Base-by-base conservation (phyloP, 345 rosid species). In the Hypericum androsaemum region DNA sequence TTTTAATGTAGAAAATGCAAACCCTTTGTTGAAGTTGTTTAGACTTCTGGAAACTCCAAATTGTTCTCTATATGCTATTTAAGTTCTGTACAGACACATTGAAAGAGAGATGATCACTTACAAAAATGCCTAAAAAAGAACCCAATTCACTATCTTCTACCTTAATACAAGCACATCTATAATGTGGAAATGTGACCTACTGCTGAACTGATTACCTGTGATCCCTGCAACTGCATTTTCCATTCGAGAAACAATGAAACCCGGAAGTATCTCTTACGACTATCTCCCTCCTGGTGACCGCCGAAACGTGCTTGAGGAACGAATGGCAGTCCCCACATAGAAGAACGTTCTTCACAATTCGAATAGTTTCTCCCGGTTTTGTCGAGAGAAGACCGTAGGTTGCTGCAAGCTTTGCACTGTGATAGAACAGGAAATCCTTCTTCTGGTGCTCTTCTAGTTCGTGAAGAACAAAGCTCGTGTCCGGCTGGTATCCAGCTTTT, bases 391-490 rank as follows among this genome's bases (percentile, higher is more conserved):
- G 79, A 12, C 85, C 89, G n/a, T 77, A 90, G 10, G 92, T 75
- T 45, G 82, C 74, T 0, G 95, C 96, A 5, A 90, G 82, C 69
- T 90, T 90, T 22, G 92, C 89, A 43, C 98, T 87, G 56, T 90
- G 96, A 64, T 76, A 79, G 74, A 76, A 85, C 73, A 84, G 63
- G 79, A 86, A 90, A 39, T 62, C 72, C 71, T 79, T 75, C 72
- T 90, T 90, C 55, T 80, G 89, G 53, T 77, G 70, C 75, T 90
- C 96, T 61, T 78, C 98, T 0, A 90, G 82, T 43, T 87, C 98
- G 35, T 87, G 96, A 52, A 90, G 98, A 52, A 84, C 96, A 50
- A 76, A 90, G 64, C 85, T 82, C 0, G 85, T 86, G 71, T 90
- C 75, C 0, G 92, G 96, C 15, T 71, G 72, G 15, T 90, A 90